Conservation (phyloP, 495 filamentous ascomycete species). For the Viridothelium virens region DNA sequence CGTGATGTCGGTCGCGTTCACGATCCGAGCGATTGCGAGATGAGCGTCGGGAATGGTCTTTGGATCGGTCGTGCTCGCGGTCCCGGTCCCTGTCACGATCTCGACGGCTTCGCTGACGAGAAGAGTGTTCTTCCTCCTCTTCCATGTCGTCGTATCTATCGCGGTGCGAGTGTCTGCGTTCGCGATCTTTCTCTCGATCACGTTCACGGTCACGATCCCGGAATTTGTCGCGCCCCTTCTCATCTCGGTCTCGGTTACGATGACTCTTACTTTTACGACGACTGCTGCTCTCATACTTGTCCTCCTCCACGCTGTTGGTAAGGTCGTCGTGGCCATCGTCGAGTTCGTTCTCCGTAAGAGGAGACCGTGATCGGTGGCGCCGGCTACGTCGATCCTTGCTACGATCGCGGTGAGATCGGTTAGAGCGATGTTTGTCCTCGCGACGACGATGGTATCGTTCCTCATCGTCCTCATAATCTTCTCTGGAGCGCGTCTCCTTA, state of each 20-base stretch:
- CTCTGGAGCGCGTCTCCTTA: conserved; percentile 22
- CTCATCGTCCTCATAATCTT: conserved; percentile 31
- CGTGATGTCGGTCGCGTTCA: conserved; percentile 20
- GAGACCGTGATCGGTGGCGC: conserved; percentile 36
- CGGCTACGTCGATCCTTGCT: conserved; percentile 46
- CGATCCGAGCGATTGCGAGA: conserved; percentile 11
- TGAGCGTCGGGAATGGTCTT: conserved; percentile 28
- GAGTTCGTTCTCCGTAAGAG: conserved; percentile 22
- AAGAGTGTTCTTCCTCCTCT: conserved; percentile 19
- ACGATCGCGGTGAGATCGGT: conserved; percentile 39
- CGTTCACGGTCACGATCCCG: conserved; percentile 20
- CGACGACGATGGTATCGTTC: conserved; percentile 39
- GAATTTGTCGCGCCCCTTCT: conserved; percentile 28
- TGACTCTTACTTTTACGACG: conserved; percentile 24
- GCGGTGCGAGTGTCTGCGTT: conserved; percentile 28
- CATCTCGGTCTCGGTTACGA: conserved; percentile 23
- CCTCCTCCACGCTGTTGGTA: neutral
- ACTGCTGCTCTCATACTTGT: conserved; percentile 9
- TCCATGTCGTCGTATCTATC: conserved; percentile 10
- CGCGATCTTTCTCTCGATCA: conserved; percentile 37
- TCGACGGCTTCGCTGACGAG: conserved; percentile 13
- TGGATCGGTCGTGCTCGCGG: conserved; percentile 36
- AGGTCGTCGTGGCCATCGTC: conserved; percentile 17
- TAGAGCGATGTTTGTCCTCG: conserved; percentile 41
- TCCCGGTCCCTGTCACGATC: conserved; percentile 38